phyloP scores from a whole-genome alignment of 2,329 filamentous ascomycete genomes.

The Xylariaceae sp. region DNA sequence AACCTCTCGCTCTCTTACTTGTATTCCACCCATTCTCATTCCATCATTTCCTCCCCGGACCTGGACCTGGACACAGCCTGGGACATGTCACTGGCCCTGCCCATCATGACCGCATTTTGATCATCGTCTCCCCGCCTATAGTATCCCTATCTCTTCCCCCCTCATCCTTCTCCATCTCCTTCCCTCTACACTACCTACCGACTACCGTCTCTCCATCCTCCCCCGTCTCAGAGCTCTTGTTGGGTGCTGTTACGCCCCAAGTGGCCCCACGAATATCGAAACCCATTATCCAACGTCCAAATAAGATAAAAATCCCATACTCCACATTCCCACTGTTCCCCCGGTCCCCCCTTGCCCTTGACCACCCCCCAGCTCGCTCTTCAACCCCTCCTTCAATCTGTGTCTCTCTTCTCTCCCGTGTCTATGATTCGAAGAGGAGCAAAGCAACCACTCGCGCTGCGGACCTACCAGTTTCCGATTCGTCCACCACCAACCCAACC shows the following conservation, averaged over 20 bases:
- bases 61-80: slow-evolving; percentile 22
- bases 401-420: slow-evolving; percentile 17
- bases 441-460: slow-evolving; percentile 21
- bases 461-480: slow-evolving; percentile 26
- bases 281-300: slow-evolving; percentile 25
- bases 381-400: slow-evolving; percentile 31
- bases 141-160: slow-evolving; percentile 23
- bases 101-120: slow-evolving; percentile 25
- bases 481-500: slow-evolving; percentile 13
- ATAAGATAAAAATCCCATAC: slow-evolving; percentile 30
- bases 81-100: slow-evolving; percentile 20
- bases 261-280: slow-evolving; percentile 32
- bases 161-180: background rate
- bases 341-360: slow-evolving; percentile 9
- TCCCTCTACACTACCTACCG: background rate
- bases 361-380: slow-evolving; percentile 28
- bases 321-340: slow-evolving; percentile 24
- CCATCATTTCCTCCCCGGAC: background rate
- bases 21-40: background rate
- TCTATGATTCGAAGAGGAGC: slow-evolving; percentile 23
- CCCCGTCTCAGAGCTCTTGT: background rate
- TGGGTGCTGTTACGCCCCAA: slow-evolving; percentile 16
- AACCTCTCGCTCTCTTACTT: slow-evolving; percentile 25
- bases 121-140: slow-evolving; percentile 32
- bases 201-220: background rate